Evolutionary conservation across 208 protist species (phyloP).

Genomic region (Trypanosoma rangeli): DNA sequence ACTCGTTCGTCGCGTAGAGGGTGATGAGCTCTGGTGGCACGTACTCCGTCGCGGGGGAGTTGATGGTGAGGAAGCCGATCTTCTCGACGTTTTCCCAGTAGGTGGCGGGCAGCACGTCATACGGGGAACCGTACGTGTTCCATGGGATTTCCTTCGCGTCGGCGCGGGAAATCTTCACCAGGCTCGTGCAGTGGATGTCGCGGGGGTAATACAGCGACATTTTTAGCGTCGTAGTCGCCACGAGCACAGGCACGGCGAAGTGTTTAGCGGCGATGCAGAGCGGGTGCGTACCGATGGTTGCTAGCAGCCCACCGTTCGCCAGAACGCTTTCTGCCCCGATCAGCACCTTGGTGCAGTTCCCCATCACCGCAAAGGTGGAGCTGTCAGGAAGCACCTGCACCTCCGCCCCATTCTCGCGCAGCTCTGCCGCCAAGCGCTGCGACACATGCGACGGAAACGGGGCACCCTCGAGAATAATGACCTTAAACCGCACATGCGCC

Average conservation of each 20-base stretch:
- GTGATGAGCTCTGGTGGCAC: slow-evolving; percentile 96
- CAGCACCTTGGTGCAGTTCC: slow-evolving; percentile 97
- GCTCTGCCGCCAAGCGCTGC: slow-evolving; percentile 61
- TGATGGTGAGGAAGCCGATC: slow-evolving; percentile 63
- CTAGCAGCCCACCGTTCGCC: slow-evolving; percentile 97
- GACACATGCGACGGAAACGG: slow-evolving; percentile 66
- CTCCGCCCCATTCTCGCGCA: slow-evolving; percentile 72
- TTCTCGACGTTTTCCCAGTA: slow-evolving; percentile 34
- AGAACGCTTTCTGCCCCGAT: slow-evolving; percentile 93
- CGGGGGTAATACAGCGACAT: slow-evolving; percentile 96
- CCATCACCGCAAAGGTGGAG: slow-evolving; percentile 97
- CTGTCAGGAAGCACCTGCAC: slow-evolving; percentile 95
- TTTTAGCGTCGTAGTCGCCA: slow-evolving; percentile 95
- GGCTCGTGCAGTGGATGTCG: slow-evolving; percentile 90
- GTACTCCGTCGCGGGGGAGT: slow-evolving; percentile 96
- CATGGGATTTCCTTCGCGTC: slow-evolving; percentile 83
- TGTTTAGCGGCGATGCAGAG: slow-evolving; percentile 94
- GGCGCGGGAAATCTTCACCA: slow-evolving; percentile 74
- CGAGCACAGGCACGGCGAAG: slow-evolving; percentile 95
- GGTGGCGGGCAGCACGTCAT: slow-evolving; percentile 54
- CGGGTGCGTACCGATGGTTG: slow-evolving; percentile 91
- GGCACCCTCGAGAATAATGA: slow-evolving; percentile 94
- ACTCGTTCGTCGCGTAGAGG: slow-evolving; percentile 96
- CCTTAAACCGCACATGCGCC: slow-evolving; percentile 72
- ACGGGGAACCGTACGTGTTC: slow-evolving; percentile 73